Base-by-base conservation (phyloP, 257 asterid species). In the Echium plantagineum region DNA sequence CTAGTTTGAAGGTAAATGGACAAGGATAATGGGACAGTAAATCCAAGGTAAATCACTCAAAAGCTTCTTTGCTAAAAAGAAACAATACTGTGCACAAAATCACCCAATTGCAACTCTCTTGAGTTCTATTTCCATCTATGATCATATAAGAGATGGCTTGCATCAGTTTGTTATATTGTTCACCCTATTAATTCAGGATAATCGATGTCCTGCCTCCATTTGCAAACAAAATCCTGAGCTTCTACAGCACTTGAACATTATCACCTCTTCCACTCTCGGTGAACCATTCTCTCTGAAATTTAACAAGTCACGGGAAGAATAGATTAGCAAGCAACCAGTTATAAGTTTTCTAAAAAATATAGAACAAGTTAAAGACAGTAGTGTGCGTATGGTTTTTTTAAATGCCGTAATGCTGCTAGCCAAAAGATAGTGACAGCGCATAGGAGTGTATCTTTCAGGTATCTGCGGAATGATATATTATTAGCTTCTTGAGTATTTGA, bases 141-240 rank as follows among this genome's bases (percentile, higher is more conserved):
- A 42, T 42, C 49, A 42, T 42, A 1, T 42, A 42, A 42, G 17
- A n/a, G 49, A 42, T 6, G 3, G 15, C 12, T 38, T 38, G 48
- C 15, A 38, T 42, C 49, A 42, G 49, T 42, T 10, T 12, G 16
- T 65, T 76, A 81, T 38, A 58, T 74, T 71, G n/a, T n/a, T n/a
- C n/a, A n/a, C n/a, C 79, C 79, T 18, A 85, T 87, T 67, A 75
- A 71, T 30, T 85, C 81, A 66, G 87, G 79, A 62, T 81, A 74
- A 87, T 81, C 64, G 69, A 70, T 15, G 80, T 78, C 90, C 80
- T 80, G 66, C 5, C 17, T 42, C 49, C 49, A 12, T 9, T 28
- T 28, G 32, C 32, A 28, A 28, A 28, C 7, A 28, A 28, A 2
- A 28, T 28, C 32, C 32, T 6, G 6, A 28, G 32, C 32, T 28